Conservation (phyloP, 768 basidiomycete genomes). For the Lactifluus hygrophoroides region DNA sequence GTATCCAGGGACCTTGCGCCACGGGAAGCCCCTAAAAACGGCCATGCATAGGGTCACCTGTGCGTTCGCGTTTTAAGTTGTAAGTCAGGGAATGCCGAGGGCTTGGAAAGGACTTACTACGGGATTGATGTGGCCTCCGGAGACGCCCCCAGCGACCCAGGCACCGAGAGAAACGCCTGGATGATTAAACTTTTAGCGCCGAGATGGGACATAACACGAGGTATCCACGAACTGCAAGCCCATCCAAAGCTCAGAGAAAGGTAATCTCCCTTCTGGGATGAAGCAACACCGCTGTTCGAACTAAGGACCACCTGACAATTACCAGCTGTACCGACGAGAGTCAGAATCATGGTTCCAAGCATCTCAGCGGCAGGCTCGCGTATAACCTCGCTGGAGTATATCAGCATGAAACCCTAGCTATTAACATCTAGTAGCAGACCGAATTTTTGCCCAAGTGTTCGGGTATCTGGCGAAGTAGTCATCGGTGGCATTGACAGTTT, state of each 20-base stretch:
- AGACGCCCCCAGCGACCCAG: conserved; percentile 57
- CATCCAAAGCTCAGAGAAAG: conserved; percentile 21
- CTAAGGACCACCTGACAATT: conserved; percentile 23
- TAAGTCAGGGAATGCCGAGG: not conserved
- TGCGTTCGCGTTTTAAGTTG: not conserved
- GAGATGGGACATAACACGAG: not conserved
- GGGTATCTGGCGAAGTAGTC: conserved; percentile 16
- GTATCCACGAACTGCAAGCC: conserved; percentile 19
- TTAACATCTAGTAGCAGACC: conserved; percentile 5
- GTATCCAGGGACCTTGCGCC: conserved; percentile 70
- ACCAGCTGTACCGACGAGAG: conserved; percentile 20
- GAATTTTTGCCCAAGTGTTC: conserved; percentile 21
- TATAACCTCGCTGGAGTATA: not conserved
- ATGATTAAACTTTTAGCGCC: conserved; percentile 4
- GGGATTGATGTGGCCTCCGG: conserved; percentile 53
- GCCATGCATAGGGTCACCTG: conserved; percentile 66
- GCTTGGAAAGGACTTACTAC: conserved; percentile 23
- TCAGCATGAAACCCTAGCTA: not conserved
- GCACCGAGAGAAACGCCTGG: conserved; percentile 54
- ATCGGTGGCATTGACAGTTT: not conserved
- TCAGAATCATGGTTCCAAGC: conserved; percentile 24
- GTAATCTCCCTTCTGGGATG: conserved; percentile 22
- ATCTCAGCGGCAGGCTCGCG: conserved; percentile 25
- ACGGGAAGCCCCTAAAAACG: conserved; percentile 64
- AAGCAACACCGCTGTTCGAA: conserved; percentile 18